A percentile compares a stretch with the other conserved stretches of the same genome.
phyloP scores from a whole-genome alignment of 2,329 filamentous ascomycete species.

The Aschersonia sp. region DNA sequence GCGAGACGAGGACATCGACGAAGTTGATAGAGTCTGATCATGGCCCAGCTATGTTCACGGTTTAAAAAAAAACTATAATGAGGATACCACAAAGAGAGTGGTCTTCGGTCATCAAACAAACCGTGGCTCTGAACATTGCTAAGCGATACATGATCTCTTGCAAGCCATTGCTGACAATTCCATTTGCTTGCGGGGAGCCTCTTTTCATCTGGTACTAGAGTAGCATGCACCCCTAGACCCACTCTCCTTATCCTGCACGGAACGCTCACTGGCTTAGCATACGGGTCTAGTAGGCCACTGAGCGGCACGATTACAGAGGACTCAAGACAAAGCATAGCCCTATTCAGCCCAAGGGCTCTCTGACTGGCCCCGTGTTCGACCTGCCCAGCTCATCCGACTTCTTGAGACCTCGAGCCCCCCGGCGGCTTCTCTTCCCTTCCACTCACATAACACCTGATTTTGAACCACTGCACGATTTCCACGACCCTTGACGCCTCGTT shows the following conservation, averaged over 20 bases:
- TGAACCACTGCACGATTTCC: too few species aligned
- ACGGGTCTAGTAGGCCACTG: too few species aligned
- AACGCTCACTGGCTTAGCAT: background rate
- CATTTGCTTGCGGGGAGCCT: background rate
- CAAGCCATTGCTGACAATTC: background rate
- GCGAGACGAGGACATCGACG: too few species aligned
- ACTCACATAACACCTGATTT: constrained; percentile 1
- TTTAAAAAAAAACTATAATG: too few species aligned
- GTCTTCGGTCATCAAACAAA: too few species aligned
- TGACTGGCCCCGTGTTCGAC: constrained; percentile 2
- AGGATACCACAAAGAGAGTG: too few species aligned
- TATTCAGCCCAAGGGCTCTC: background rate
- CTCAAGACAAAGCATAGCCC: background rate
- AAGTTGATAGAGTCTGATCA: too few species aligned
- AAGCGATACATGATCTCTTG: too few species aligned
- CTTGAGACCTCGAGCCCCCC: constrained; percentile 2
- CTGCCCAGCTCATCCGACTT: background rate
- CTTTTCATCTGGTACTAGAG: background rate
- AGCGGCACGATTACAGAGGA: too few species aligned
- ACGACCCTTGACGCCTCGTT: too few species aligned
- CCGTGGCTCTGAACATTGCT: too few species aligned
- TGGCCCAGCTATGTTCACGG: too few species aligned
- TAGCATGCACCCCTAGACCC: background rate
- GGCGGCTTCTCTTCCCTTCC: constrained; percentile 5
- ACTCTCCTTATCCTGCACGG: background rate